Evolutionary conservation across 495 filamentous ascomycete species (phyloP), one percentile per base, ranked within the genome.

Genomic region (Ascobolus immersus): DNA sequence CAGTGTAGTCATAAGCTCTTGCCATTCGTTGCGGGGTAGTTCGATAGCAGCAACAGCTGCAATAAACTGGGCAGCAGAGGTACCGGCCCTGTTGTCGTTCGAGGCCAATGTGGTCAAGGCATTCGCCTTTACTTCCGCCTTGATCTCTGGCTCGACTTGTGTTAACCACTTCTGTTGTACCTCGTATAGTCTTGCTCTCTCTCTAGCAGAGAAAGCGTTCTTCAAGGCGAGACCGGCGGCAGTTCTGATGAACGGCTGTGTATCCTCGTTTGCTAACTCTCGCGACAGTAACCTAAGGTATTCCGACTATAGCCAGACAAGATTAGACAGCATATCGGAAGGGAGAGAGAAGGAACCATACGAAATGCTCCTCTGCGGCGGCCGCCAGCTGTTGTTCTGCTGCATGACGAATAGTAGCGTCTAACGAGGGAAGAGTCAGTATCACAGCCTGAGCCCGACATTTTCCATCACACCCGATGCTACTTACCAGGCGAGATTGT

Each of bases 201-300:
- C 89, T 57, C 84, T 77, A 39, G 82, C 76, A 32, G 75, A 75
- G 55, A 96, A 90, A 44, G 86, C 69, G 60, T 96, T 96, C 60
- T 96, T 96, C 47, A 96, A 56, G 30, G 84, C 81, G 44, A 96
- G 68, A 74, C 80, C 86, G 37, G 86, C 86, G 36, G 86, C 82
- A 35, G 72, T 70, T 62, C 86, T 71, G 44, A 92, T 78, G 53
- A 76, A 73, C 28, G 76, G 58, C 39, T 77, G 64, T 42, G 73
- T 68, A 36, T 65, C 63, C 43, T 94, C 89, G 57, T 91, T 92
- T 44, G 82, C 82, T 41, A 96, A 69, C 52, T 86, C 79, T 56
- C 77, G 69, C 33, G 77, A 79, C 43, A 96, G 73, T 36, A 81
- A 86, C 40, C 70, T 62, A 37, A 96, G 68, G 57, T 96, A 96